Base-by-base conservation (phyloP, 306 rosid genomes). In the Dryas octopetala region DNA sequence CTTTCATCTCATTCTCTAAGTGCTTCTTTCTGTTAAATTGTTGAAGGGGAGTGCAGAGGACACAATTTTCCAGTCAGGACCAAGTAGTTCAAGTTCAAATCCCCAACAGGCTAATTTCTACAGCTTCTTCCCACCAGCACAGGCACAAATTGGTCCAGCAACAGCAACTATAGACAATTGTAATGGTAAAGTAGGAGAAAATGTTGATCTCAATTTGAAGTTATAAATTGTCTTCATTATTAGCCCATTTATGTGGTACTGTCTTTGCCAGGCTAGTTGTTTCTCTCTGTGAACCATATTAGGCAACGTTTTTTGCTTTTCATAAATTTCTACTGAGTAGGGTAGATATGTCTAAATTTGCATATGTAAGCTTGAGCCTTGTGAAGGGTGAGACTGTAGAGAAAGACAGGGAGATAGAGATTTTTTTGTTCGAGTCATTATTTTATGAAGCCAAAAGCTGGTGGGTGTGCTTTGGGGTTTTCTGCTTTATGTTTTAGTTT, bases 191-290 rank as follows among this genome's bases (percentile, higher is more conserved):
- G 81, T 74, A 69, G 84, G 75, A 79, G 91, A 82, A 81, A 82
- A 19, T 71, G 70, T 89, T 73, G 97, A 93, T 84, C 96, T 93
- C 58, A 88, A 83, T 79, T 84, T 93, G 86, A 93, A 88, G 83
- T 82, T 93, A 51, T 89, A 84, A 86, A 76, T 44, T 59, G 71
- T 23, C 44, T 10, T 45, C 1, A 14, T 32, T 7, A 11, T 38
- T 32, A 62, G 66, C 43, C 73, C 44, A 69, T 48, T 41, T 41
- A 43, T 54, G 54, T 16, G 17, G 66, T 5, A 14, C 17, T 66
- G 62, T 65, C 63, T 60, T 64, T 80, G 77, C 47, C 64, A 76
- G 81, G 80, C 79, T 55, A 74, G 82, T 68, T 80, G 70, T 62
- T 85, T 43, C 77, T 77, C 64, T 73, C 73, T n/a, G 49, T 79